Percentiles rank a stretch among this genome's conserved stretches.
These are phyloP conservation scores for Ramularia collo-cygni DNA, from an alignment of 2,329 filamentous ascomycete species.

Conservation along the genomic window DNA sequence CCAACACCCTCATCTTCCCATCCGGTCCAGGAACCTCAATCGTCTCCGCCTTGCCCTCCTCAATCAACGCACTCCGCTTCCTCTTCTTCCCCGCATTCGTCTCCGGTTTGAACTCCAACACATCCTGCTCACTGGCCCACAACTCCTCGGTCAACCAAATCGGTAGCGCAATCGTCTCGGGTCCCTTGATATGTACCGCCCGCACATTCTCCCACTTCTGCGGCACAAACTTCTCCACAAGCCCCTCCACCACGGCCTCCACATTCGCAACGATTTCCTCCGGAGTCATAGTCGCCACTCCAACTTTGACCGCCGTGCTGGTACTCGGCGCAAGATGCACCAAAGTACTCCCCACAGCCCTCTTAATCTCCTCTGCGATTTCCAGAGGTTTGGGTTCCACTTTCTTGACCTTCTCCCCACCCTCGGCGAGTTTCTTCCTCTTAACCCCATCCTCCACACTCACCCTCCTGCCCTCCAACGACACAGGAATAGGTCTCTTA, in stretches of 20 bases:
- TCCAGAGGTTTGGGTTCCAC: constrained; percentile 53
- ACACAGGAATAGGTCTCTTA: constrained; percentile 83
- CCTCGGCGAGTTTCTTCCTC: constrained; percentile 36
- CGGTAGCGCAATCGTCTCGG: constrained; percentile 80
- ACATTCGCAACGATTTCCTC: constrained; percentile 77
- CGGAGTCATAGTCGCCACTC: constrained; percentile 64
- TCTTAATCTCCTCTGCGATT: constrained; percentile 74
- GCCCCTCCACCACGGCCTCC: constrained; percentile 58
- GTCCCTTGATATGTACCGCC: constrained; percentile 82
- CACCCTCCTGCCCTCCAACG: constrained; percentile 52
- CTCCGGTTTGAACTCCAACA: constrained; percentile 50
- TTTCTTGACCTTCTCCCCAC: constrained; percentile 33
- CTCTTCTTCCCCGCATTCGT: constrained; percentile 28
- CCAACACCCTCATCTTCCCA: constrained; percentile 28
- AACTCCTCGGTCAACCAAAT: constrained; percentile 91
- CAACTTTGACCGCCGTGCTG: constrained; percentile 75
- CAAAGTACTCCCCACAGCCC: constrained; percentile 67
- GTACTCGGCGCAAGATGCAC: constrained; percentile 72
- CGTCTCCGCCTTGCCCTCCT: constrained; percentile 15
- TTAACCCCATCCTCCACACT: constrained; percentile 45
- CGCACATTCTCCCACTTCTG: constrained; percentile 84
- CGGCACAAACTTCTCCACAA: constrained; percentile 74
- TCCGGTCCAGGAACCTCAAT: constrained; percentile 28
- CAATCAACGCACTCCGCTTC: constrained; percentile 26
- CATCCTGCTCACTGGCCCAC: constrained; percentile 72